Evolutionary conservation across 306 rosid species (phyloP).

Genomic region (Amphicarpaea edgeworthii): DNA sequence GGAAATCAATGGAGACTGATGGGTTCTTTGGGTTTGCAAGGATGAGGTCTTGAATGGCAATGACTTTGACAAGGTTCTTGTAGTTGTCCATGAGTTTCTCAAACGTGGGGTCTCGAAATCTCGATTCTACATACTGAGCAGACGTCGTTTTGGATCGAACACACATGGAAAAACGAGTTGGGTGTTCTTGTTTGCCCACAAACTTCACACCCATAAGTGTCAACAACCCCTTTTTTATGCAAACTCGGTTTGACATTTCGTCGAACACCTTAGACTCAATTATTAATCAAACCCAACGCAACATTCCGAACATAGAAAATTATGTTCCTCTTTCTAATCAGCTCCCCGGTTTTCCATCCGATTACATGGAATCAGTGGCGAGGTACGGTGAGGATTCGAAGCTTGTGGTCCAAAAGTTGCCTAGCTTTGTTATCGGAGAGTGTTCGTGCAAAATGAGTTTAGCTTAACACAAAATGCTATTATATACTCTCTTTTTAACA

Average conservation of each 20-base stretch:
- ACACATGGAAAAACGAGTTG: slow-evolving; percentile 31
- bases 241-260: slow-evolving; percentile 49
- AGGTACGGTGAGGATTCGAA: slow-evolving; percentile 55
- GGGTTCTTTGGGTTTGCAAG: slow-evolving; percentile 74
- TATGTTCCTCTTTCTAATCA: slow-evolving; percentile 52
- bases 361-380: slow-evolving; percentile 52
- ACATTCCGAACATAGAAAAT: not conserved
- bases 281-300: not conserved
- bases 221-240: slow-evolving; percentile 10
- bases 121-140: slow-evolving; percentile 69
- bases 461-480: no score
- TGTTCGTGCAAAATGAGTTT: no score
- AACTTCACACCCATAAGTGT: slow-evolving; percentile 48
- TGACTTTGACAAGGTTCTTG: slow-evolving; percentile 80
- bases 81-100: slow-evolving; percentile 92
- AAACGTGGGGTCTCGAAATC: slow-evolving; percentile 89
- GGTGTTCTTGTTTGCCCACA: slow-evolving; percentile 47
- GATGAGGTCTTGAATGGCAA: slow-evolving; percentile 84
- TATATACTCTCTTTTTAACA: no score
- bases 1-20: slow-evolving; percentile 76
- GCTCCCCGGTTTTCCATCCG: slow-evolving; percentile 64
- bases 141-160: slow-evolving; percentile 74
- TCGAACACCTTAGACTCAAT: slow-evolving; percentile 46
- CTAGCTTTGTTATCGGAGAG: slow-evolving; percentile 64
- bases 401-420: slow-evolving; percentile 52